Percentiles rank a stretch among this genome's conserved stretches.
Evolutionary conservation across 257 asterid species (phyloP).

Genomic region (Leptodermis oblonga): DNA sequence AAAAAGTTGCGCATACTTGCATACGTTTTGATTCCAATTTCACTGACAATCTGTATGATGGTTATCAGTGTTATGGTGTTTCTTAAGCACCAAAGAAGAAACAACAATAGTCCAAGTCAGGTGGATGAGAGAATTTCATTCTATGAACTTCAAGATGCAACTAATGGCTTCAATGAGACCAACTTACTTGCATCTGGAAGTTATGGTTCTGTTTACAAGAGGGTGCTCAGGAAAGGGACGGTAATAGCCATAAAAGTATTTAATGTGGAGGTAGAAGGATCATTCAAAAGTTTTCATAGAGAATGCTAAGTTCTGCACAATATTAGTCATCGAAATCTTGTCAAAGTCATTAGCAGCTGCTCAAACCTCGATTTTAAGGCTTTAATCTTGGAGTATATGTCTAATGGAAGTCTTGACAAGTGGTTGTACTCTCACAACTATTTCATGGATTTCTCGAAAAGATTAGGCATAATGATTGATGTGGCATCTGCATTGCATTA

Average conservation of each 20-base stretch:
- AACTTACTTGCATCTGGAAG: too few relatives aligned
- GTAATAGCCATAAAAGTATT: neutral
- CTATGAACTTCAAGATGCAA: neutral
- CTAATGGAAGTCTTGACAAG: constrained; percentile 5
- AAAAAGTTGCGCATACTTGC: neutral
- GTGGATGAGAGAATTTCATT: neutral
- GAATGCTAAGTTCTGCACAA: too few relatives aligned
- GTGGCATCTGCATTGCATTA: constrained; percentile 5
- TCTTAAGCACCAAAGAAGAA: neutral
- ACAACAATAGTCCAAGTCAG: too few relatives aligned
- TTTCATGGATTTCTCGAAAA: constrained; percentile 3
- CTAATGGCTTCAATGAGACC: neutral
- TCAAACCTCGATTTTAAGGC: constrained; percentile 6
- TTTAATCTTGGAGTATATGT: constrained; percentile 1
- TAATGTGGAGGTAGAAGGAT: neutral
- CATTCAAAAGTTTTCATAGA: neutral
- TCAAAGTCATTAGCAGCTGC: constrained; percentile 3
- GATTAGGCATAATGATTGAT: neutral
- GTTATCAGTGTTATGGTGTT: neutral
- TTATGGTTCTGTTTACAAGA: neutral
- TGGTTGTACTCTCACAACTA: constrained; percentile 6
- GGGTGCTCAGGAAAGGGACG: neutral
- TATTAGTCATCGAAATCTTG: neutral
- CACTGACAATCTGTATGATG: neutral
- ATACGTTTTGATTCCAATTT: too few relatives aligned